Base-by-base conservation (phyloP, 257 asterid species). In the Schizonepeta tenuifolia region DNA sequence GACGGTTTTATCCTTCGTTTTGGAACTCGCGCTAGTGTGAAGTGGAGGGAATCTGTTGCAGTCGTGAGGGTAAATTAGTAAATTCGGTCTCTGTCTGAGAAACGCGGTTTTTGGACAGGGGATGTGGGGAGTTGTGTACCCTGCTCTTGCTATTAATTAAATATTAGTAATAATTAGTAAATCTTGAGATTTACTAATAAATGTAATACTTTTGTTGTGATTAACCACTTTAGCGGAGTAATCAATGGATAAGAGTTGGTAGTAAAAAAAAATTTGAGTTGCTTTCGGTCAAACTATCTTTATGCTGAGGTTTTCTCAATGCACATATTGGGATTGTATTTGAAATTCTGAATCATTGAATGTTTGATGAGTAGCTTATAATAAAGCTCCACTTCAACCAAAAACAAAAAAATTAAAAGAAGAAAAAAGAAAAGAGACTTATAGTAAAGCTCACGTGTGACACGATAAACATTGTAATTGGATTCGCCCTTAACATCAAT, bases 41-140 rank as follows among this genome's bases (percentile, higher is more conserved):
- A 13, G 5, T 10, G 0, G 59, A 13, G 60, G 60, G 9, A 10
- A 62, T 50, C 38, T 21, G 9, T 35, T 28, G 4, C n/a, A 36
- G 3, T 0, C 11, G 41, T 0, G 26, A 77, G 81, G 81, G 73
- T 12, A 57, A 11, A 31, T 7, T 70, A 9, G 81, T 70, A 33
- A 71, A 46, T 6, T 46, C 22, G 0, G 15, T 5, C 0, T 40
- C 53, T 67, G 67, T 72, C 75, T 67, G 67, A 73, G 55, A 51
- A 26, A 78, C 82, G 75, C 82, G 78, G 78, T 66, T 71, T 14
- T 77, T 55, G 31, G 55, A 56, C 64, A 7, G 44, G 67, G 71
- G 35, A 35, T 10, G 28, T 36, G 53, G n/a, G 31, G 13, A 35
- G 47, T 47, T 20, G 53, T 43, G 11, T 9, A 1, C 15, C 9